Evolutionary conservation across 352 stramenopile genomes (phyloP).

Genomic region (Pythium folliculosum): DNA sequence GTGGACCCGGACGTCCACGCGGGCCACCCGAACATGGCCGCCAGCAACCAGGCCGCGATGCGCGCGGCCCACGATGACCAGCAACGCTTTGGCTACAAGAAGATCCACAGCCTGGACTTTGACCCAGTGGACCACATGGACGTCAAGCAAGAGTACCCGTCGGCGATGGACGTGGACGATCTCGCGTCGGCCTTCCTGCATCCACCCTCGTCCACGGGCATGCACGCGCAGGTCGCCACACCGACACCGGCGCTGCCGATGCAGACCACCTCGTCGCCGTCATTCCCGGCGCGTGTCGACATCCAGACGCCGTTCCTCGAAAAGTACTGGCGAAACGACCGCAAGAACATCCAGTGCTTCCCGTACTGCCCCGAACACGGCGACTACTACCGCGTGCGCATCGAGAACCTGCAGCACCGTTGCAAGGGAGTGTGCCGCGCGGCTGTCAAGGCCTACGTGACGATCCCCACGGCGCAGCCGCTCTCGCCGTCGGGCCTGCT

Average conservation of each 20-base stretch:
- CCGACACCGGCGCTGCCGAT: constrained; percentile 28
- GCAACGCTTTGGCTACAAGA: constrained; percentile 47
- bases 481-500: constrained; percentile 44
- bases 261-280: constrained; percentile 29
- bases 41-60: constrained; percentile 14
- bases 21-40: constrained; percentile 5
- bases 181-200: constrained; percentile 60
- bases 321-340: constrained; percentile 92
- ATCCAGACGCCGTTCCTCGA: constrained; percentile 85
- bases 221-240: constrained; percentile 20
- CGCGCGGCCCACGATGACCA: constrained; percentile 15
- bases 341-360: constrained; percentile 93
- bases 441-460: constrained; percentile 71
- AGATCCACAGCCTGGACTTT: constrained; percentile 80
- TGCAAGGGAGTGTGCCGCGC: constrained; percentile 86
- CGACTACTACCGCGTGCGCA: constrained; percentile 89
- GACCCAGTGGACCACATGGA: constrained; percentile 43
- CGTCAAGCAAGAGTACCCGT: constrained; percentile 47
- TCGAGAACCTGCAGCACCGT: constrained; percentile 81
- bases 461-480: constrained; percentile 47
- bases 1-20: constrained; percentile 44
- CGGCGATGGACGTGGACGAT: constrained; percentile 48
- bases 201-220: constrained; percentile 8
- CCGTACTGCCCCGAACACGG: constrained; percentile 88
- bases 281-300: constrained; percentile 59